Evolutionary conservation across 306 rosid species (phyloP), one percentile per base, ranked within the genome.

Genomic region (Elaeagnus macrophylla): DNA sequence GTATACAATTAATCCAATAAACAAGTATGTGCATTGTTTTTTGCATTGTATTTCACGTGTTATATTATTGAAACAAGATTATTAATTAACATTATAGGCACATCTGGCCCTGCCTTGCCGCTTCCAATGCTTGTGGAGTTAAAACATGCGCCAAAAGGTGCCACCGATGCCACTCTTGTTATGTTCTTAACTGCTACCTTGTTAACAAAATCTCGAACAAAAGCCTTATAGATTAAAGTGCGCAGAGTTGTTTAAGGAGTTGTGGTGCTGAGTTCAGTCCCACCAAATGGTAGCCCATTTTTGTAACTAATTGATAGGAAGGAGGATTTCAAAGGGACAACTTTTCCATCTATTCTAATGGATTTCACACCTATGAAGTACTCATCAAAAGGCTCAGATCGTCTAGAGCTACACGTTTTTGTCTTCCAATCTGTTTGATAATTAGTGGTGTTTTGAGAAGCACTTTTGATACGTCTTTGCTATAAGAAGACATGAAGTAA

Each of bases 91-190:
- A 64, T 62, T 5, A 14, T 18, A 2, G 79, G 83, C 61, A 73
- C 77, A 20, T 6, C 53, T 0, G 68, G 76, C 38, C 83, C 83
- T 1, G 56, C 52, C 3, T 2, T 12, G 7, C n/a, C 49, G 39
- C 61, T 60, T 0, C 51, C 43, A 6, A 78, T 17, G 12, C 45
- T 67, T 40, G 12, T 66, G 9, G 72, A 39, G 52, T 58, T 72
- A 35, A 73, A 78, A 39, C 83, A 78, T 6, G 74, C 79, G 12
- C 53, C 71, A 35, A 73, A 78, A 14, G 79, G 79, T 37, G 19
- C 61, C 67, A 62, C 77, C 1, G 68, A 40, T 1, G 45, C 16
- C 57, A 70, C 79, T 10, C 69, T 66, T 10, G 62, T 69, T 10
- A 66, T 73, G 6, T 73, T 78, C 56, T 53, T 66, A 0, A 4